Evolutionary conservation across 192 early-diverging fungal species (phyloP).

Genomic region (Linnemannia hyalina): DNA sequence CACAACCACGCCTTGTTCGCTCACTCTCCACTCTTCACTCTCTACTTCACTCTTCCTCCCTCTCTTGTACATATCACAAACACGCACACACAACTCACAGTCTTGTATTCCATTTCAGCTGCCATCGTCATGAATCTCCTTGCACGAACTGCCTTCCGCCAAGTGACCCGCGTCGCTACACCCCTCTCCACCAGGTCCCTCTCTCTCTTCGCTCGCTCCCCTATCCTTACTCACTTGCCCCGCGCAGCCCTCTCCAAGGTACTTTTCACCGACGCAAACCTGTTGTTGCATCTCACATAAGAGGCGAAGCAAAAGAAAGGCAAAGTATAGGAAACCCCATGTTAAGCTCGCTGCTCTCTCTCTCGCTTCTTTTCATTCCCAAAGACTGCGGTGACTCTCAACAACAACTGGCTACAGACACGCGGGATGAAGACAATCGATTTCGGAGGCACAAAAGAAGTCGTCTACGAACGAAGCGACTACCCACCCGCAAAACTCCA

Average conservation of each 20-base stretch:
- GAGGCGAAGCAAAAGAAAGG: not conserved
- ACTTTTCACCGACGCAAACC: not conserved
- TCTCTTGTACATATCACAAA: not conserved
- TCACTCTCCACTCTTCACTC: not conserved
- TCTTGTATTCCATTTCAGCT: not conserved
- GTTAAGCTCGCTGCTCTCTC: not conserved
- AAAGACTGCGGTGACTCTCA: slow-evolving; percentile 22
- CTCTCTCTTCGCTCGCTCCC: slow-evolving; percentile 27
- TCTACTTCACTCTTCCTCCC: not conserved
- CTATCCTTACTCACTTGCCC: slow-evolving; percentile 15
- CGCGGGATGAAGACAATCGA: slow-evolving; percentile 94
- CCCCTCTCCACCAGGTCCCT: slow-evolving; percentile 30
- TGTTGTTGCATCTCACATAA: too few relatives aligned
- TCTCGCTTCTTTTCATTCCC: not conserved
- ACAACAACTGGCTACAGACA: slow-evolving; percentile 47
- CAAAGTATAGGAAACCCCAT: not conserved
- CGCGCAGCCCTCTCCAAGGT: slow-evolving; percentile 44
- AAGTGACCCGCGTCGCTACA: slow-evolving; percentile 34
- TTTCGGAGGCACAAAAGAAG: slow-evolving; percentile 94
- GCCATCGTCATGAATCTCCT: slow-evolving; percentile 30
- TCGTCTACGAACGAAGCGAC: slow-evolving; percentile 95
- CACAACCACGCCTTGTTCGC: too few relatives aligned
- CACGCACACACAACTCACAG: not conserved
- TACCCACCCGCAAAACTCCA: slow-evolving; percentile 93
- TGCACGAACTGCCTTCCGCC: slow-evolving; percentile 40